Evolutionary conservation across 75 land plant species (phyloP), one percentile per base, ranked within the genome.

Genomic region (Larix kaempferi): DNA sequence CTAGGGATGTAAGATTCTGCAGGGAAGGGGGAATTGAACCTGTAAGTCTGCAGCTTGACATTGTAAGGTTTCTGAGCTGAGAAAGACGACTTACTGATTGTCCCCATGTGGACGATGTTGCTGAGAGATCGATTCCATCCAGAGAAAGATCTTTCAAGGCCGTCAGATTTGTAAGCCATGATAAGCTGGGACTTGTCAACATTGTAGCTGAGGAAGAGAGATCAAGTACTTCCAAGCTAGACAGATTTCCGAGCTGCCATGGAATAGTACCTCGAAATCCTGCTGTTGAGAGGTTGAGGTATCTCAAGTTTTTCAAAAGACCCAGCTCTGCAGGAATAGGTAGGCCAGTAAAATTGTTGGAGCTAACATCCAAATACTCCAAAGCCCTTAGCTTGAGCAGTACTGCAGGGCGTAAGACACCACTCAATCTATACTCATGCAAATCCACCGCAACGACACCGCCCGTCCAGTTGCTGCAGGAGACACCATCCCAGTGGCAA

Each of bases 301-400:
- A 75, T 59, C 56, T 81, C 54, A 76, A 69, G 2, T 69, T 14
- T 56, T 49, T 77, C 69, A 76, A 14, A 21, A 78, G 44, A 13
- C 78, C 83, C 14, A 81, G 16, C 66, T 74, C 81, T 17, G 23
- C 15, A 14, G 83, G 86, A 74, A 84, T 77, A 14, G 37, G 25
- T 11, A 13, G 56, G 49, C 61, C 56, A 15, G 19, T 29, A 57
- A 81, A 82, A 65, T 67, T 55, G 21, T 77, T 86, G 39, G 17
- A 27, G 59, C 87, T 79, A 39, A 86, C 17, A 57, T 86, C 81
- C 77, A 86, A 78, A 62, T 71, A 76, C 2, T 55, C 33, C 44
- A 85, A 44, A 21, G 74, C 15, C 57, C 62, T 82, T 33, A 82
- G 23, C 10, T 76, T 23, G 29, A 79, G 78, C 65, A 86, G 71